Base-by-base conservation (phyloP, 2,329 filamentous ascomycete genomes). In the Purpureocillium lavendulum region DNA sequence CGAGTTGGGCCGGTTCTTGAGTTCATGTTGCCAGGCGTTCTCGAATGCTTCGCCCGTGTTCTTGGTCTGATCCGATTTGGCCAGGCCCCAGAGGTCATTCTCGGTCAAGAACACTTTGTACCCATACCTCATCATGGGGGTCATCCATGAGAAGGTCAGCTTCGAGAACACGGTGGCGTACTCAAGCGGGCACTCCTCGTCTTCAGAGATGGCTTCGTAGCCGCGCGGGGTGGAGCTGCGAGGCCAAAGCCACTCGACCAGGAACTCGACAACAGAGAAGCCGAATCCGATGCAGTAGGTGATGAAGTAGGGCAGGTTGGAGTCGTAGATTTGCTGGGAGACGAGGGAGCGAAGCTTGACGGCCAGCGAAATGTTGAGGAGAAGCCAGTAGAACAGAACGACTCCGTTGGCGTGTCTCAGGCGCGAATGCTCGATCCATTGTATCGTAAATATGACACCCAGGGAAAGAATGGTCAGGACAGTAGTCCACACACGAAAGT, bases 111-210 rank as follows among this genome's bases (percentile, higher is more conserved):
- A 98, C 43, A 89, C 79, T 55, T 84, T 86, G 68, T 98, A 97
- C 1, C 92, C 92, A 56, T 83, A 83, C 56, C 81, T 88, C 92
- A 98, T 98, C 76, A 98, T 68, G 1, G 92, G 89, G 0, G 92
- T 97, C 90, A 98, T 96, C 92, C 92, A 98, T 40, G 84, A 82
- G 61, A 98, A 98, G 0, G 90, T 95, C 34, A 98, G 73, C 37
- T 86, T 79, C 4, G 90, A 95, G 65, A 98, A 98, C 38, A 97
- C 72, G 44, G 90, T 88, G 11, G 92, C 89, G 59, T 95, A 94
- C 62, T 97, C 89, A 45, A 86, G 80, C 0, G 84, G 84, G 40
- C 77, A 81, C 50, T 81, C 75, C 31, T 74, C 75, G 40, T 78
- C 73, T 29, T 78, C 75, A 14, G 73, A 59, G 40, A 80, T 63